Evolutionary conservation across 306 rosid species (phyloP).

Genomic region (Fagus crenata): DNA sequence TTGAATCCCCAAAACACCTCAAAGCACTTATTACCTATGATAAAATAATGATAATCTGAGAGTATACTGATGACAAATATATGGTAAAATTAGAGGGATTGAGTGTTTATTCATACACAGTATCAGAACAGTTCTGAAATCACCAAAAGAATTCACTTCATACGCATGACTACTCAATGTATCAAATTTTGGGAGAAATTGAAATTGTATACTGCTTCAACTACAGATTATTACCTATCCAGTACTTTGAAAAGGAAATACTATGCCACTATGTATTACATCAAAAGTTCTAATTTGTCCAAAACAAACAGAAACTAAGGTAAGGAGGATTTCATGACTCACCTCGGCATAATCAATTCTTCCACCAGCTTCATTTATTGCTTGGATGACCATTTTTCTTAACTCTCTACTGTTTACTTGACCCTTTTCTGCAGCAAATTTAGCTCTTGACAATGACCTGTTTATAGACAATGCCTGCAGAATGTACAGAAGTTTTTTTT

Average conservation of each 20-base stretch:
- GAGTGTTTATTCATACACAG: not conserved
- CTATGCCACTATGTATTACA: not conserved
- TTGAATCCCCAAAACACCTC: not conserved
- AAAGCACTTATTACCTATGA: not conserved
- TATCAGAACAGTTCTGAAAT: not conserved
- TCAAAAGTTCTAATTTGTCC: not conserved
- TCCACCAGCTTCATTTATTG: conserved; percentile 73
- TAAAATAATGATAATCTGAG: not conserved
- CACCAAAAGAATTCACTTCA: too few relatives aligned
- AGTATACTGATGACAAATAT: not conserved
- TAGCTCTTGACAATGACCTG: conserved; percentile 68
- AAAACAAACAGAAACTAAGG: not conserved
- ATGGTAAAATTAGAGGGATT: not conserved
- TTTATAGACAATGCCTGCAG: conserved; percentile 74
- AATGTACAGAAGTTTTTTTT: not conserved
- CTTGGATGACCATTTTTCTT: conserved; percentile 44
- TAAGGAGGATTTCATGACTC: conserved; percentile 11
- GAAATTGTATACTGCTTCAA: too few relatives aligned
- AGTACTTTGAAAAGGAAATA: not conserved
- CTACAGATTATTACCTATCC: too few relatives aligned
- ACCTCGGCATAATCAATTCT: conserved; percentile 90
- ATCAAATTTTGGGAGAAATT: too few relatives aligned
- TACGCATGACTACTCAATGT: too few relatives aligned
- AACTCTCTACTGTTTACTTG: conserved; percentile 52
- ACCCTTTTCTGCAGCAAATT: conserved; percentile 63